These are phyloP conservation scores for Amanita inopinata DNA, from an alignment of 768 basidiomycete species.

Conservation along the genomic window DNA sequence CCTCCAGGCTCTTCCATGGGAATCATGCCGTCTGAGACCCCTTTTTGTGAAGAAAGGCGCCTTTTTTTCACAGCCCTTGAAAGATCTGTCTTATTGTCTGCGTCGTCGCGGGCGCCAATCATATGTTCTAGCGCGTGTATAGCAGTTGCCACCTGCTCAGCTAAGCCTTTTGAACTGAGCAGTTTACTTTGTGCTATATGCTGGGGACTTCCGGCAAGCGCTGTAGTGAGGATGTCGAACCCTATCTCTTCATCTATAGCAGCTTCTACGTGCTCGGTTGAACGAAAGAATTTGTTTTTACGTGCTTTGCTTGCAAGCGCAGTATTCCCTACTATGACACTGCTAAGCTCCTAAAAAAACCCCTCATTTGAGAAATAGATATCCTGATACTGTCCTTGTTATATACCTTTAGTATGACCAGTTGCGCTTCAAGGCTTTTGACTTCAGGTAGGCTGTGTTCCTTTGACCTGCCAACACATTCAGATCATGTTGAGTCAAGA, in stretches of 20 bases:
- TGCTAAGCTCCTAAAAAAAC: slow-evolving; percentile 39
- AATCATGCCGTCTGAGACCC: slow-evolving; percentile 10
- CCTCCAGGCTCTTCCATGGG: slow-evolving; percentile 17
- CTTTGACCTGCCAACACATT: slow-evolving; percentile 23
- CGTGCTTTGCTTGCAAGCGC: slow-evolving; percentile 66
- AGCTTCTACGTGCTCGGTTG: slow-evolving; percentile 34
- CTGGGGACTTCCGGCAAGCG: slow-evolving; percentile 29
- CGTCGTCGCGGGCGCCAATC: slow-evolving; percentile 20
- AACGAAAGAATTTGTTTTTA: slow-evolving; percentile 55
- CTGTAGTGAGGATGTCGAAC: slow-evolving; percentile 22
- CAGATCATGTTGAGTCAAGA: not conserved
- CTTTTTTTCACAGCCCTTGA: slow-evolving; percentile 19
- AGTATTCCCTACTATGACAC: slow-evolving; percentile 48
- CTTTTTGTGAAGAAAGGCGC: not conserved
- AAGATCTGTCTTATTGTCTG: slow-evolving; percentile 9
- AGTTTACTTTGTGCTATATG: slow-evolving; percentile 65
- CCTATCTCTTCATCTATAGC: slow-evolving; percentile 38
- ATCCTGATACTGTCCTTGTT: not conserved
- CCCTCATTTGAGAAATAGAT: slow-evolving; percentile 8
- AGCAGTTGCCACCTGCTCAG: slow-evolving; percentile 42
- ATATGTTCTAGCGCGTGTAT: slow-evolving; percentile 40
- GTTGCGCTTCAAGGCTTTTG: slow-evolving; percentile 45
- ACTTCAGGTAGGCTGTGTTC: slow-evolving; percentile 28
- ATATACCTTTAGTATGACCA: slow-evolving; percentile 56
- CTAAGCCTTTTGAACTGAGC: slow-evolving; percentile 68